Conservation (phyloP, 495 filamentous ascomycete genomes). For the Trichoderma asperelloides region DNA sequence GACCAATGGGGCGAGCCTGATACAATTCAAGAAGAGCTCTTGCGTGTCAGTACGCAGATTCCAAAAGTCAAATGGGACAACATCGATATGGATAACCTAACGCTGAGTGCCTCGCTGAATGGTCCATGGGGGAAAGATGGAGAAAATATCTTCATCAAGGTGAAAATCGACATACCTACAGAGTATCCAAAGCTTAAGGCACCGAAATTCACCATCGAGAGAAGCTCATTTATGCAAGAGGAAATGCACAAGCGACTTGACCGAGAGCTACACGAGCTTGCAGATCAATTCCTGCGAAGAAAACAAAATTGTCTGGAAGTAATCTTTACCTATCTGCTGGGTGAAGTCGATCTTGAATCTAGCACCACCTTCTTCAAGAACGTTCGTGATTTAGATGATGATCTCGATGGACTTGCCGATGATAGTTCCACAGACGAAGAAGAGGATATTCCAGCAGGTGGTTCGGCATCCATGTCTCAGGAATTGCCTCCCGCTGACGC, state of each 20-base stretch:
- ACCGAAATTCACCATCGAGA: slow-evolving; percentile 64
- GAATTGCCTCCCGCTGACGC: slow-evolving; percentile 42
- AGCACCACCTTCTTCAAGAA: slow-evolving; percentile 63
- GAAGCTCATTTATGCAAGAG: slow-evolving; percentile 67
- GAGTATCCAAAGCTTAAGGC: slow-evolving; percentile 63
- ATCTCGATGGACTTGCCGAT: slow-evolving; percentile 45
- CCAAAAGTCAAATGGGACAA: slow-evolving; percentile 79
- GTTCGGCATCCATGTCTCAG: slow-evolving; percentile 47
- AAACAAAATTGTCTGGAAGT: slow-evolving; percentile 76
- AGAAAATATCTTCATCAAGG: slow-evolving; percentile 64
- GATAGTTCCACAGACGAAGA: slow-evolving; percentile 82
- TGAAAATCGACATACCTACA: slow-evolving; percentile 68
- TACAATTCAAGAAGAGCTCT: slow-evolving; percentile 78
- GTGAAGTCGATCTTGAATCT: slow-evolving; percentile 68
- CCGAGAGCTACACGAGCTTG: slow-evolving; percentile 60
- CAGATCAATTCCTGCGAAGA: slow-evolving; percentile 55
- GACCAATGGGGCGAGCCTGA: slow-evolving; percentile 66
- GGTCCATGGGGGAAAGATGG: slow-evolving; percentile 77
- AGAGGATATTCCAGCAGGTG: slow-evolving; percentile 43
- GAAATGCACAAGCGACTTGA: slow-evolving; percentile 54
- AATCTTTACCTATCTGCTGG: slow-evolving; percentile 71
- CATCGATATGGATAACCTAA: slow-evolving; percentile 70
- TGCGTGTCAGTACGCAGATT: slow-evolving; percentile 71
- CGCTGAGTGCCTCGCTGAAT: slow-evolving; percentile 65
- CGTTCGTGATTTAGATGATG: slow-evolving; percentile 53